These are phyloP conservation scores for Sherardia arvensis DNA, from an alignment of 257 asterid species.

Conservation along the genomic window DNA sequence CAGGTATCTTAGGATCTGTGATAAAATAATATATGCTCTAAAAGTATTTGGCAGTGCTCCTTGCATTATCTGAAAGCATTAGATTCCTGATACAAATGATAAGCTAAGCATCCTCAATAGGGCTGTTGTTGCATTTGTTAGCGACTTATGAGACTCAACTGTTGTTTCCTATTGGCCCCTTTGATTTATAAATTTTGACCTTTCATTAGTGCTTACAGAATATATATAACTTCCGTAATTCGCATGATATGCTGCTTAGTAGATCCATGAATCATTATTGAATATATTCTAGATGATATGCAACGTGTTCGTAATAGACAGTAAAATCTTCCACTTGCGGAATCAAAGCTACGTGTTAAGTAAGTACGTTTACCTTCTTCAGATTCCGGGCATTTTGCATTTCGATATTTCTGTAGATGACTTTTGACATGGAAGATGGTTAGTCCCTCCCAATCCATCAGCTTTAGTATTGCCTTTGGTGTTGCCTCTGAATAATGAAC, in stretches of 20 bases:
- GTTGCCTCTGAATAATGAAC: slow-evolving; percentile 59
- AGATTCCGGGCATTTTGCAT: slow-evolving; percentile 58
- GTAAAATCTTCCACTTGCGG: neutral
- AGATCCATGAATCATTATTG: neutral
- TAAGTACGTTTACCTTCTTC: slow-evolving; percentile 45
- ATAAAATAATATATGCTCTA: neutral
- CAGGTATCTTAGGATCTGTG: neutral
- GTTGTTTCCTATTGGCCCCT: neutral
- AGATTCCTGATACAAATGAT: neutral
- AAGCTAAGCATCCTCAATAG: neutral
- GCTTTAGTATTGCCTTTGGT: slow-evolving; percentile 76
- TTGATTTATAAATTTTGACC: neutral
- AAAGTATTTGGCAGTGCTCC: neutral
- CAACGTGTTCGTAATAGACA: neutral
- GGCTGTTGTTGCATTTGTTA: neutral
- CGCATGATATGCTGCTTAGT: neutral
- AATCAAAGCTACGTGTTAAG: neutral
- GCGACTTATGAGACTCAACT: neutral
- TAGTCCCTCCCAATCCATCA: slow-evolving; percentile 78
- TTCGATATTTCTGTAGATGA: slow-evolving; percentile 94
- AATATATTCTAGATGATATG: neutral
- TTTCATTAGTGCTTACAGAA: neutral
- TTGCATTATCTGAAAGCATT: neutral
- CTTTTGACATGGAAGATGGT: slow-evolving; percentile 91
- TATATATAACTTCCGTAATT: neutral